These are phyloP conservation scores for Hanseniaspora taiwanica DNA, from an alignment of 805 yeast species.

Conservation along the genomic window DNA sequence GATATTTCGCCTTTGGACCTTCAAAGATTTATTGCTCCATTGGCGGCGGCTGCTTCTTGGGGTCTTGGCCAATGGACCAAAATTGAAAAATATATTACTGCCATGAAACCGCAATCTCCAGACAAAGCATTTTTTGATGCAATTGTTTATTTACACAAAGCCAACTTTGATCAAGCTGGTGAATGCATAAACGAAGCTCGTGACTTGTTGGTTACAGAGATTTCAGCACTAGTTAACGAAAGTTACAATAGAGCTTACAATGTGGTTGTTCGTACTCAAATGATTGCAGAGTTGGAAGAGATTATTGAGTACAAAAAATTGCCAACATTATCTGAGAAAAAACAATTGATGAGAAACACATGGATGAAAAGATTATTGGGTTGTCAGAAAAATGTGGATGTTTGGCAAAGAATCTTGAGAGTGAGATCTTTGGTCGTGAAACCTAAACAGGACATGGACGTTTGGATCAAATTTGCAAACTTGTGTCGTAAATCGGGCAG, in stretches of 20 bases:
- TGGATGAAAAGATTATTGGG: conserved; percentile 91
- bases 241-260: conserved; percentile 94
- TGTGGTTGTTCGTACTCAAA: conserved; percentile 92
- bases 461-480: conserved; percentile 97
- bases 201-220: conserved; percentile 80
- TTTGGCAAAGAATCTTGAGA: conserved; percentile 94
- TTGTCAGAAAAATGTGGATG: conserved; percentile 92
- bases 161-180: conserved; percentile 71
- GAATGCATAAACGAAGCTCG: conserved; percentile 73
- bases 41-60: conserved; percentile 99
- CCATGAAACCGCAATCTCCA: conserved; percentile 85
- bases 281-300: conserved; percentile 94
- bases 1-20: conserved; percentile 54
- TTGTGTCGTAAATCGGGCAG: conserved; percentile 90
- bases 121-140: conserved; percentile 94
- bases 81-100: conserved; percentile 82
- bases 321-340: conserved; percentile 71
- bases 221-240: conserved; percentile 88
- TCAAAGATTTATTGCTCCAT: conserved; percentile 78
- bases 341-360: conserved; percentile 69
- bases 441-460: conserved; percentile 93
- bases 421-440: conserved; percentile 86
- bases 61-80: conserved; percentile 94
- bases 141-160: conserved; percentile 70
- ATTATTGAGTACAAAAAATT: conserved; percentile 77